A percentile compares a stretch with the other conserved stretches of the same genome.
phyloP scores from a whole-genome alignment of 805 yeast genomes.

The Wickerhamiella qilinensis region DNA sequence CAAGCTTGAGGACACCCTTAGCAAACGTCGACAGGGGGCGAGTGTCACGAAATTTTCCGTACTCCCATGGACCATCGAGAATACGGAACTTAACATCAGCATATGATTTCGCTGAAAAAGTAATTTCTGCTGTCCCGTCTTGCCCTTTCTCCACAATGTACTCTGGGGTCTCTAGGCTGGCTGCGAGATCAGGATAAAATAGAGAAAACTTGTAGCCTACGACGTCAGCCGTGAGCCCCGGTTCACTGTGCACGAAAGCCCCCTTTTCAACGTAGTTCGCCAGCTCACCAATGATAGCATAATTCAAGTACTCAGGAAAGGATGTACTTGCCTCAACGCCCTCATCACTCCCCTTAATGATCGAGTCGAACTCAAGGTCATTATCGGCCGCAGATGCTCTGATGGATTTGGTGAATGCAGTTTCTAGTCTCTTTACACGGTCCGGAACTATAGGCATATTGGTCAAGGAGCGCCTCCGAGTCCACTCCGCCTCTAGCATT shows the following conservation, averaged over 20 bases:
- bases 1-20: constrained; percentile 22
- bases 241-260: constrained; percentile 17
- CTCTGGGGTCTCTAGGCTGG: constrained; percentile 17
- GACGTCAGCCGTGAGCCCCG: constrained; percentile 9
- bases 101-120: constrained; percentile 22
- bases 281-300: constrained; percentile 3
- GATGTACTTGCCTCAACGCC: no score
- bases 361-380: constrained; percentile 4
- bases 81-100: constrained; percentile 22
- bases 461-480: not conserved
- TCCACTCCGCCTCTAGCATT: not conserved
- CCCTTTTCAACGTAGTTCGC: constrained; percentile 8
- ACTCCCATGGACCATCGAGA: constrained; percentile 23
- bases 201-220: constrained; percentile 25
- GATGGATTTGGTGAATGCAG: not conserved
- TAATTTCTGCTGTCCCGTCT: constrained; percentile 18
- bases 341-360: not conserved
- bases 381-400: not conserved
- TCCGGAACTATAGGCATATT: no score
- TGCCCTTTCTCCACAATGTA: constrained; percentile 16
- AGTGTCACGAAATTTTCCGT: constrained; percentile 12
- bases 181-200: constrained; percentile 20
- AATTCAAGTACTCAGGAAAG: constrained; percentile 3
- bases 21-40: constrained; percentile 21
- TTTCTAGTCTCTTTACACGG: no score